Conservation (phyloP, 257 asterid genomes). For the Leonotis leonurus region DNA sequence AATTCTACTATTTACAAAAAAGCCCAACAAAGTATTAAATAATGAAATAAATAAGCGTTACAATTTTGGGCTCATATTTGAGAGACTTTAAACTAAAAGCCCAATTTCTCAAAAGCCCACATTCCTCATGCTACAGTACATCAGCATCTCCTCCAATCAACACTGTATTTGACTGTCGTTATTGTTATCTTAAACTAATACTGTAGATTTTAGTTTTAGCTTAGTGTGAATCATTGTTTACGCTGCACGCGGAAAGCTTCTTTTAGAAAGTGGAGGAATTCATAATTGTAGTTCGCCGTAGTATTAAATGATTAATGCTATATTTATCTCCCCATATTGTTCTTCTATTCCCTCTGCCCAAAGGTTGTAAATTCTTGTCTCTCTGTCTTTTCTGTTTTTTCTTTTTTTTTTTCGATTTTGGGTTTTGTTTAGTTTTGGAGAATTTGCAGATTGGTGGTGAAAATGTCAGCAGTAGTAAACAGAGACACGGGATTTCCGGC, state of each 20-base stretch:
- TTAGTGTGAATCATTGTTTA: neutral
- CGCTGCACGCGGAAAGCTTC: neutral
- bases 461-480: conserved; percentile 51
- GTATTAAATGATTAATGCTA: conserved; percentile 31
- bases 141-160: too few species aligned
- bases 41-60: too few species aligned
- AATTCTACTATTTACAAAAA: too few species aligned
- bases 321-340: conserved; percentile 26
- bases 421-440: neutral
- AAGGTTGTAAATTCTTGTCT: conserved; percentile 17
- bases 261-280: neutral
- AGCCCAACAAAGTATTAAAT: too few species aligned
- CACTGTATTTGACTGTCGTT: neutral
- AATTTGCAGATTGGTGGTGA: conserved; percentile 52
- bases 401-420: neutral
- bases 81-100: too few species aligned
- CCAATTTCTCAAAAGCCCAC: too few species aligned
- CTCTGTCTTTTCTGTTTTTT: neutral
- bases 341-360: conserved; percentile 22
- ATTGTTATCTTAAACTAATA: too few species aligned
- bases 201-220: neutral
- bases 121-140: too few species aligned
- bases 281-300: neutral
- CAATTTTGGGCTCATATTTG: too few species aligned
- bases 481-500: conserved; percentile 24